Conservation (phyloP, 2,329 filamentous ascomycete species). For the Dactylellina cionopaga region DNA sequence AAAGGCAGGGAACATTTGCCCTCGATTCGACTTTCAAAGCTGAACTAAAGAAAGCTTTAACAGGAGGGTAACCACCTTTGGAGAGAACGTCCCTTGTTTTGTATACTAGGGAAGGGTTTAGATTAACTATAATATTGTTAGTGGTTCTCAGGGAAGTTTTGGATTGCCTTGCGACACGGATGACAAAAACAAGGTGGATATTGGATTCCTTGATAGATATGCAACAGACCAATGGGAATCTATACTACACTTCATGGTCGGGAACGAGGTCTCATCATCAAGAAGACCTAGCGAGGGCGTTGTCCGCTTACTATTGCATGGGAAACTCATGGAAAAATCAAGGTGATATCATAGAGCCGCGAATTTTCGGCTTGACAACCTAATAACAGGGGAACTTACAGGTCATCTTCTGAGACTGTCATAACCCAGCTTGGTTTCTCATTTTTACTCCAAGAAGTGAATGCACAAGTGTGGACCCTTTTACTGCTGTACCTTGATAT, state of each 20-base stretch:
- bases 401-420: conserved; percentile 64
- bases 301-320: conserved; percentile 81
- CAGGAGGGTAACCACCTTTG: conserved; percentile 69
- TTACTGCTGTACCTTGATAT: conserved; percentile 92
- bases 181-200: conserved; percentile 71
- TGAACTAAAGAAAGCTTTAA: conserved; percentile 85
- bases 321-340: conserved; percentile 77
- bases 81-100: neutral
- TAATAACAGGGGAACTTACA: neutral
- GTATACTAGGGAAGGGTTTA: neutral
- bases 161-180: conserved; percentile 78
- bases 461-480: conserved; percentile 96
- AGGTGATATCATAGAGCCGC: conserved; percentile 60
- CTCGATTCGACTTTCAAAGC: conserved; percentile 83
- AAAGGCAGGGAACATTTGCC: conserved; percentile 61
- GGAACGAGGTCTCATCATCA: conserved; percentile 63
- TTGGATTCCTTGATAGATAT: conserved; percentile 82
- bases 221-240: conserved; percentile 93
- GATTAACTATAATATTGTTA: neutral
- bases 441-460: conserved; percentile 92
- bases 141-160: conserved; percentile 83
- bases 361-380: neutral
- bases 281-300: conserved; percentile 77
- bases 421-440: conserved; percentile 96
- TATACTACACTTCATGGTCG: conserved; percentile 93